These are phyloP conservation scores for Apiospora aurea DNA, from an alignment of 2,329 filamentous ascomycete species.

Conservation along the genomic window DNA sequence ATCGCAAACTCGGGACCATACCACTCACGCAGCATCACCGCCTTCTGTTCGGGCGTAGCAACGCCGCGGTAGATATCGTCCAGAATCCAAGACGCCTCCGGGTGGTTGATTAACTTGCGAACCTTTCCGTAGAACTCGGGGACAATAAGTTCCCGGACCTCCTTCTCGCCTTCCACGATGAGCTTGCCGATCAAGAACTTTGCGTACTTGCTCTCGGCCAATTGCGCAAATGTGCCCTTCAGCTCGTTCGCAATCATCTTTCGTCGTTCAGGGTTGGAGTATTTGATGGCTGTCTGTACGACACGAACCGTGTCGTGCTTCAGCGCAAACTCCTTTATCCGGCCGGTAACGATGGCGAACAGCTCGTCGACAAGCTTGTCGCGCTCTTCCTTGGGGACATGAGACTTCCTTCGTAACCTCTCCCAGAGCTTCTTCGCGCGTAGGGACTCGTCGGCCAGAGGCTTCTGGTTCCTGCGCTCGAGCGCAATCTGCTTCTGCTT, in stretches of 20 bases:
- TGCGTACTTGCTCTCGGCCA: conserved; percentile 95
- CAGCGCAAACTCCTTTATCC: conserved; percentile 94
- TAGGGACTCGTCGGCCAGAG: conserved; percentile 86
- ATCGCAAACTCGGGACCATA: conserved; percentile 93
- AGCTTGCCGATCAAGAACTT: conserved; percentile 98
- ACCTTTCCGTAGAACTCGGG: conserved; percentile 96
- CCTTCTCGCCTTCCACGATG: conserved; percentile 87
- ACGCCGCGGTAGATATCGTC: conserved; percentile 95
- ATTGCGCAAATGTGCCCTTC: conserved; percentile 79
- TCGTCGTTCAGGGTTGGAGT: conserved; percentile 83
- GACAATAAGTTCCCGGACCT: conserved; percentile 87
- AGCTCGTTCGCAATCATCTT: conserved; percentile 88
- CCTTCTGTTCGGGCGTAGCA: conserved; percentile 86
- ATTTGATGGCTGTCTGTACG: conserved; percentile 96
- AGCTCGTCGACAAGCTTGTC: conserved; percentile 87
- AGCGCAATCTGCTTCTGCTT: conserved; percentile 90
- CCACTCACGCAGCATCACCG: conserved; percentile 88
- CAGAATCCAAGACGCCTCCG: conserved; percentile 96
- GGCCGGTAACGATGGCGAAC: conserved; percentile 88
- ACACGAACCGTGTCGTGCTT: conserved; percentile 98
- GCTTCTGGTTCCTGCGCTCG: conserved; percentile 92
- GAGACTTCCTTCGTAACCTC: conserved; percentile 87
- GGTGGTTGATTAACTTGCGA: conserved; percentile 91
- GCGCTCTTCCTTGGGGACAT: conserved; percentile 88
- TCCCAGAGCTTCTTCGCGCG: conserved; percentile 98